Evolutionary conservation across 106 monocot genomes (phyloP).

Genomic region (Gastrodia elata): DNA sequence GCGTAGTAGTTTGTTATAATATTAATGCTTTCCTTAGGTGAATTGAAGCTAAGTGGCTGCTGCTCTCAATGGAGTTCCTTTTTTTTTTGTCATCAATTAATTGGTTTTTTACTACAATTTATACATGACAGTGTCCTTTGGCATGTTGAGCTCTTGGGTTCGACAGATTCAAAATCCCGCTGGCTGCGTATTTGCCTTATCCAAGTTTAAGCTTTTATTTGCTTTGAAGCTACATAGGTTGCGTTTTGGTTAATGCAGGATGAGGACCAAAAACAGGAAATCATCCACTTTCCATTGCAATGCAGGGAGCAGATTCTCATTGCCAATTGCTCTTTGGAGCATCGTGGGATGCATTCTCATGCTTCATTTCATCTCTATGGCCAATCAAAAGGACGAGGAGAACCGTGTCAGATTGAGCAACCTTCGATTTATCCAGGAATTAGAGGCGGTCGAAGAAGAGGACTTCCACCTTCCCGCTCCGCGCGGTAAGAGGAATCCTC

Average conservation of each 20-base stretch:
- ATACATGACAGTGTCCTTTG: not conserved
- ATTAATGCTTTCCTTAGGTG: not conserved
- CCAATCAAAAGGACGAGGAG: constrained; percentile 23
- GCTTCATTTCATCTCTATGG: constrained; percentile 38
- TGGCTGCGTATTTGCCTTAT: constrained; percentile 6
- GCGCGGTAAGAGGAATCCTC: constrained; percentile 45
- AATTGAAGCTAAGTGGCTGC: not conserved
- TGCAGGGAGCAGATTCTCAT: constrained; percentile 65
- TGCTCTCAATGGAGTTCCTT: not conserved
- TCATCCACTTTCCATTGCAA: constrained; percentile 63
- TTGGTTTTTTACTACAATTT: not conserved
- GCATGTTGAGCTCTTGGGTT: not conserved
- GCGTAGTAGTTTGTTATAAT: not conserved
- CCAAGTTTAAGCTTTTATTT: not conserved
- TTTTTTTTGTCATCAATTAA: not conserved
- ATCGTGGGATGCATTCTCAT: constrained; percentile 44
- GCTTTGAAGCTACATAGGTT: constrained; percentile 17
- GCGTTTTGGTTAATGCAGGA: constrained; percentile 48
- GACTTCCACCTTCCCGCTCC: constrained; percentile 50
- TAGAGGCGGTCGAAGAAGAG: constrained; percentile 79
- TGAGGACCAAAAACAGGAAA: constrained; percentile 67
- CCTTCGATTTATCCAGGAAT: constrained; percentile 23
- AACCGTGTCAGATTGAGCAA: constrained; percentile 14
- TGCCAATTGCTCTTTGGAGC: constrained; percentile 35
- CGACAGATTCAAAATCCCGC: not conserved